Conservation (phyloP, 1,284 basidiomycete genomes). For the Fomitiporia mediterranea region DNA sequence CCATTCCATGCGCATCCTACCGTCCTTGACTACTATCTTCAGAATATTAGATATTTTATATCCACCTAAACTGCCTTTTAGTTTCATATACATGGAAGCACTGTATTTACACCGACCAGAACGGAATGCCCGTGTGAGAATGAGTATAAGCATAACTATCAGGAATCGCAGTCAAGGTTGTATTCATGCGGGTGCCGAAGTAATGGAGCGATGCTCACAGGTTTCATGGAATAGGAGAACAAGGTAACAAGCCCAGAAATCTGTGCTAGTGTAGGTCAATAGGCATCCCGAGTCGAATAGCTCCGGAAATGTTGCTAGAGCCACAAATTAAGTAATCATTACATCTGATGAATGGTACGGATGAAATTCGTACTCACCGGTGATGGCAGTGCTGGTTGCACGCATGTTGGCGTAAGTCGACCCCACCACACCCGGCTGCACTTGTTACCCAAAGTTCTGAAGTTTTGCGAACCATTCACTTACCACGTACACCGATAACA, state of each 20-base stretch:
- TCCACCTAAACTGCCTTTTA: background rate
- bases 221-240: conserved; percentile 14
- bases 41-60: background rate
- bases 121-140: conserved; percentile 2
- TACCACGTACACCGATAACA: conserved; percentile 7
- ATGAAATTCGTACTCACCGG: conserved; percentile 2
- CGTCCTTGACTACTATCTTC: conserved; percentile 11
- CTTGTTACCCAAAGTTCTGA: background rate
- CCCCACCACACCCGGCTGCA: conserved; percentile 10
- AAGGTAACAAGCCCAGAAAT: conserved; percentile 11
- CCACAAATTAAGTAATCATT: background rate
- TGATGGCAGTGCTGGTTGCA: conserved; percentile 4
- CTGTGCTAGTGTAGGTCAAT: conserved; percentile 1
- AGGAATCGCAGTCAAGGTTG: too few relatives aligned
- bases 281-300: conserved; percentile 8
- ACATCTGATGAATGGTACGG: too few relatives aligned
- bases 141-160: conserved; percentile 9
- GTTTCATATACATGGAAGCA: background rate
- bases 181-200: background rate
- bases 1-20: background rate
- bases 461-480: too few relatives aligned
- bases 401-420: conserved; percentile 4
- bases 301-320: background rate
- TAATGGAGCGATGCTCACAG: background rate
- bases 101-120: background rate